Evolutionary conservation across 768 basidiomycete genomes (phyloP), one percentile per base, ranked within the genome.

Genomic region (Trametes cinnabarina): DNA sequence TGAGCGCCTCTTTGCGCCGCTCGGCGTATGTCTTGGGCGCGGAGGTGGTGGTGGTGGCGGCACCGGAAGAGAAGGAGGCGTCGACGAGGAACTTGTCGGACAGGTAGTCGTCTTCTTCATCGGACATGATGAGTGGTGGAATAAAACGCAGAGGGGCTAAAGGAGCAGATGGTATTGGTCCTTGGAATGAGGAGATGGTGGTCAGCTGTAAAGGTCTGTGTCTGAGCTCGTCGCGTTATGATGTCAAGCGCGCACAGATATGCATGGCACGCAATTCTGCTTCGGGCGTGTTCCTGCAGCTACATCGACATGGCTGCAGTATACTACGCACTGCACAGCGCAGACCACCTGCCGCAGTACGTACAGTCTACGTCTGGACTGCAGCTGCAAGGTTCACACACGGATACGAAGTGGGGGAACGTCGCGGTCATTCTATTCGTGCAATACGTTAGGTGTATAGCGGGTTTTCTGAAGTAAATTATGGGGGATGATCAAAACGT

Each of bases 81-180:
- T 78, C 76, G 19, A 64, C 41, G 4, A 94, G 79, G 72, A 93
- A 94, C 68, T 91, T 93, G 77, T 92, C 90, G 30, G 91, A 92
- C 49, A 94, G 81, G 68, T 94, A 94, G 75, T 94, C 89, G 64
- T 90, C 90, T 66, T 93, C 91, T 58, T 82, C 84, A 61, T 82
- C 83, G 50, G 85, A 84, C 88, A 89, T 90, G 34, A 17, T 3
- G 22, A 14, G 37, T 15, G 19, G 19, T 43, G 26, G 28, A n/a
- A n/a, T n/a, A n/a, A n/a, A n/a, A n/a, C n/a, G n/a, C n/a, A n/a
- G n/a, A n/a, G n/a, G n/a, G n/a, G n/a, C n/a, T n/a, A n/a, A n/a
- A n/a, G n/a, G n/a, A n/a, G n/a, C n/a, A n/a, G n/a, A n/a, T n/a
- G n/a, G n/a, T n/a, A n/a, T n/a, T n/a, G n/a, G n/a, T n/a, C n/a